These are phyloP conservation scores for Encephalitozoon intestinalis DNA, from an alignment of 371 early-diverging fungal genomes.

Conservation along the genomic window DNA sequence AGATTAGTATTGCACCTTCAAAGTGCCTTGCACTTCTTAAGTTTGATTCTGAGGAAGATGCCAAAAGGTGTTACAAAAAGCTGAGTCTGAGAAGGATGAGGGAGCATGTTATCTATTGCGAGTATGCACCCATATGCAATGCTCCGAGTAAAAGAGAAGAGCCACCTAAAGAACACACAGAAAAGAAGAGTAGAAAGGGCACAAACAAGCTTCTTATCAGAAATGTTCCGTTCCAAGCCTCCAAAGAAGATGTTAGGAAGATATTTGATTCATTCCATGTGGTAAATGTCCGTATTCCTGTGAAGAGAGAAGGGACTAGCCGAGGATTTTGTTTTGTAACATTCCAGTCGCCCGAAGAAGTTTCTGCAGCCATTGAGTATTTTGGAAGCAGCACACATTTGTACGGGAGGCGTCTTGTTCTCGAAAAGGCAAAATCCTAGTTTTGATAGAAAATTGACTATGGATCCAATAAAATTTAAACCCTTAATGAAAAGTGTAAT, in stretches of 20 bases:
- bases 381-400: constrained; percentile 79
- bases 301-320: constrained; percentile 79
- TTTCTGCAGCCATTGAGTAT: constrained; percentile 74
- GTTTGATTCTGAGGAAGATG: constrained; percentile 56
- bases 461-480: not conserved
- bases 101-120: constrained; percentile 58
- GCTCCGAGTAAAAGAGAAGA: constrained; percentile 64
- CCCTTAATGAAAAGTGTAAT: not conserved
- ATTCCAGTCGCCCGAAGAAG: constrained; percentile 79
- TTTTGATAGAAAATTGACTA: not conserved
- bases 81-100: constrained; percentile 52
- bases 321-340: constrained; percentile 96
- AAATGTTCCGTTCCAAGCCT: constrained; percentile 95
- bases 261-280: constrained; percentile 82
- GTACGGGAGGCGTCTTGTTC: constrained; percentile 88
- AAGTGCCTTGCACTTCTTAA: constrained; percentile 54
- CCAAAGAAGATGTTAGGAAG: constrained; percentile 77
- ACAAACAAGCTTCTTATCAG: constrained; percentile 75
- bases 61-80: constrained; percentile 44
- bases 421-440: constrained; percentile 64
- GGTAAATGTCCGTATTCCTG: constrained; percentile 83
- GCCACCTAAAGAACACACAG: not conserved
- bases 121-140: constrained; percentile 54
- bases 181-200: constrained; percentile 63
- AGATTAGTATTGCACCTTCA: constrained; percentile 53